Percentiles rank a stretch among this genome's conserved stretches.
Evolutionary conservation across 495 filamentous ascomycete species (phyloP).

Genomic region (Evansstolkia leycettana): DNA sequence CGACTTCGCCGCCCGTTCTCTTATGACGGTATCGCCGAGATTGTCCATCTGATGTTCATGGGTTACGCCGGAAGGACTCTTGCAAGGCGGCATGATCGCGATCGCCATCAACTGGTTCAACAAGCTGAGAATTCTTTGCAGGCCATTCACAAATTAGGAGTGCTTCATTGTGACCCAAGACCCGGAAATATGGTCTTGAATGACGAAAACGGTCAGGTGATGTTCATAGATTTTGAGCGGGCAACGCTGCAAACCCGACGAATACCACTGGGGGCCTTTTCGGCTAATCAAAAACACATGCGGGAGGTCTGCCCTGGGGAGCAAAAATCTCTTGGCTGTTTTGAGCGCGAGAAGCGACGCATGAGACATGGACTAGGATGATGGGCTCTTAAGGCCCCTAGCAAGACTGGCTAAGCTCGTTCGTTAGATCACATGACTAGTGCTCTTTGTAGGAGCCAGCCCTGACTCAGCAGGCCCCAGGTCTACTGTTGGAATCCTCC

Average conservation of each 20-base stretch:
- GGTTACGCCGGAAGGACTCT: slow-evolving; percentile 16
- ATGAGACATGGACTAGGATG: slow-evolving; percentile 3
- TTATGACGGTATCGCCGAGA: slow-evolving; percentile 19
- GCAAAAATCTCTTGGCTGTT: slow-evolving; percentile 3
- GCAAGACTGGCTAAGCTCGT: too few species aligned
- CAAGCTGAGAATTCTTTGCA: slow-evolving; percentile 8
- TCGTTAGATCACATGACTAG: too few species aligned
- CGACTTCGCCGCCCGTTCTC: slow-evolving; percentile 18
- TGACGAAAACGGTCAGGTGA: slow-evolving; percentile 8
- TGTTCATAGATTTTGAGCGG: slow-evolving; percentile 16
- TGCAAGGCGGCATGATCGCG: slow-evolving; percentile 2
- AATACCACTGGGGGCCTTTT: slow-evolving; percentile 7
- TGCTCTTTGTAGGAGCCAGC: too few species aligned
- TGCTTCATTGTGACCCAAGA: slow-evolving; percentile 10
- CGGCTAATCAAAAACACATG: slow-evolving; percentile 4
- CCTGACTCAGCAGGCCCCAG: too few species aligned
- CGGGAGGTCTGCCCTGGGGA: background rate
- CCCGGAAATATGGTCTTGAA: slow-evolving; percentile 11
- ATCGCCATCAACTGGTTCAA: slow-evolving; percentile 2
- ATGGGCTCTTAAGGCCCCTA: too few species aligned
- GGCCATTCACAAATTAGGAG: slow-evolving; percentile 7
- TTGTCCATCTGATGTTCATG: slow-evolving; percentile 22
- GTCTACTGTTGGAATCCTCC: too few species aligned
- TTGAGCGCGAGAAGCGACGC: slow-evolving; percentile 4
- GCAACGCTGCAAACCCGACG: slow-evolving; percentile 4